Evolutionary conservation across 805 yeast species (phyloP), one percentile per base, ranked within the genome.

Genomic region (Candida krabiensis): DNA sequence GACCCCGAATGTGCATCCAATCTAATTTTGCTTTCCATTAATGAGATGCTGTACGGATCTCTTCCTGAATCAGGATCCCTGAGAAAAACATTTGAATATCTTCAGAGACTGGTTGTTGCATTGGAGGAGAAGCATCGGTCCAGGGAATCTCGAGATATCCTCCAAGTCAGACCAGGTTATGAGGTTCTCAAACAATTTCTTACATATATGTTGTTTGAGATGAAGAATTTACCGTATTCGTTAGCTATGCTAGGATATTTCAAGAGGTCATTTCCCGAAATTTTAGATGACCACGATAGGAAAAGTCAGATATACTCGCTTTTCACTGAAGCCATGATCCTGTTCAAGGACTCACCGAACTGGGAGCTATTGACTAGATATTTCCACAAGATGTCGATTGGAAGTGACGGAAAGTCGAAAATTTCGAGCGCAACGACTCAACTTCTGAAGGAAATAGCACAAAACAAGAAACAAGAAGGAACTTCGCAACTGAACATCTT

Each of bases 161-260:
- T n/a, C 27, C 19, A 25, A 12, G 6, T 26, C 14, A 19, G 18
- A 21, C 43, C 47, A 4, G 26, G 29, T 14, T 29, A 28, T 19
- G 21, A 37, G 4, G 33, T 39, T 1, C 40, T 48, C 11, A 19
- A 21, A 29, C 14, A 36, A 5, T 40, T 50, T n/a, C 18, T 52
- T 35, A 12, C 34, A 7, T 27, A 37, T 27, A 11, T 50, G 4
- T 19, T 52, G 14, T 32, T 40, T 23, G 28, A 36, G 8, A 16
- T 35, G 35, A 15, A 29, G 9, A 50, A 52, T 35, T 37, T 54
- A 13, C 52, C 59, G 1, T 52, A 40, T 21, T 46, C 52, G 1
- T 25, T 52, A 12, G 57, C 59, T 2, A 37, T 50, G 13, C 27
- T 45, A 14, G 41, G 46, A 24, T 33, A 26, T 11, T 44, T 43